Evolutionary conservation across 1,284 basidiomycete species (phyloP), one percentile per base, ranked within the genome.

Genomic region (Cutaneotrichosporon dermatis): DNA sequence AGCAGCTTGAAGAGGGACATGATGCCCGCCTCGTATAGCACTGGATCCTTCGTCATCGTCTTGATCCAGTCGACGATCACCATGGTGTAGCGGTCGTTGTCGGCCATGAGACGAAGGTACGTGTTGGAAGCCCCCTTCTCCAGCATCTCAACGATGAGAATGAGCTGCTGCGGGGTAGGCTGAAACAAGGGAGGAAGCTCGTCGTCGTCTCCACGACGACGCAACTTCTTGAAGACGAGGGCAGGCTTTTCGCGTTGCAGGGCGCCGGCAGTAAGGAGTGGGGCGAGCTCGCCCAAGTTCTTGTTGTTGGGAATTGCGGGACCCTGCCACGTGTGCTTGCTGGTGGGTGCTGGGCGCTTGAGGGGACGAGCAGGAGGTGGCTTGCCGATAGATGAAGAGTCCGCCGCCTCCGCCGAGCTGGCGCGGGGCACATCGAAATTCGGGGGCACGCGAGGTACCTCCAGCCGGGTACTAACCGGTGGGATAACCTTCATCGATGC

Each of bases 61-160:
- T 58, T 60, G 16, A 75, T 25, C 70, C 70, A 73, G 15, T 48
- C 35, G n/a, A 37, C 57, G 45, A 73, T 35, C 49, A 62, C 35
- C 49, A 63, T 57, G 2, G 63, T 50, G 49, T 72, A 71, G 9
- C 55, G 44, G 11, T 61, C 57, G 36, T 68, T 61, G 52, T 70
- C 69, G 6, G 65, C 72, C 69, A 75, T 70, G 8, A 54, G 48
- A 16, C 49, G 55, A 4, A 71, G 61, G 40, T 70, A 75, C 13
- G 58, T 56, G 0, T 42, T n/a, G 0, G 73, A 63, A 0, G 71
- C 70, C 39, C 60, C 41, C 25, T 65, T 51, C 35, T 60, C n/a
- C 4, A 63, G 40, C 3, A 57, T 25, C 54, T 61, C 10, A 34
- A 55, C 16, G 66, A 75, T 71, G 34, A 67, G 61, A 9, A 49